A percentile compares a stretch with the other conserved stretches of the same genome.
phyloP scores from a whole-genome alignment of 1,139 yeast species.

The Lodderomyces theae region DNA sequence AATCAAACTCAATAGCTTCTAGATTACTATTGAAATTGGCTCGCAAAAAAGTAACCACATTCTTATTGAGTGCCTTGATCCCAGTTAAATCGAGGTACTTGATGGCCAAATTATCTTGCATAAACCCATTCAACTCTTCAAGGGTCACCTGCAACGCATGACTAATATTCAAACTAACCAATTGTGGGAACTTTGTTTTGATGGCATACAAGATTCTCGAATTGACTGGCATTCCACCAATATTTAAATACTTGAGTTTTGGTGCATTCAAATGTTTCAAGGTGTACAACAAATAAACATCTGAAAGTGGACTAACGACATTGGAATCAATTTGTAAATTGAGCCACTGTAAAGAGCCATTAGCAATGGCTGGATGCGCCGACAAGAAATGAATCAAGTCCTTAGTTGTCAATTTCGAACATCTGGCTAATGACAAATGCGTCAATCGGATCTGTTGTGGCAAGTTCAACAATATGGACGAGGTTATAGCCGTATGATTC shows the following conservation, averaged over 20 bases:
- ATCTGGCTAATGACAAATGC: constrained; percentile 75
- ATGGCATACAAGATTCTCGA: constrained; percentile 53
- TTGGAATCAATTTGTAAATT: constrained; percentile 72
- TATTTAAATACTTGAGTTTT: constrained; percentile 54
- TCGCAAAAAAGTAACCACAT: constrained; percentile 25
- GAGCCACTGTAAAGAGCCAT: constrained; percentile 65
- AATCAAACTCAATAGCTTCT: constrained; percentile 41
- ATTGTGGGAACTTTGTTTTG: constrained; percentile 48
- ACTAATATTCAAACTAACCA: constrained; percentile 64
- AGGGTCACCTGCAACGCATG: constrained; percentile 50
- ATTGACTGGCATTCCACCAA: constrained; percentile 74
- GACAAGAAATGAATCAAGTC: constrained; percentile 71
- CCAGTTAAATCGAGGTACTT: constrained; percentile 41
- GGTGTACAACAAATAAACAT: constrained; percentile 56
- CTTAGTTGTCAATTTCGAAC: constrained; percentile 72
- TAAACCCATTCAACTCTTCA: constrained; percentile 47
- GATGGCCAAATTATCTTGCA: constrained; percentile 29
- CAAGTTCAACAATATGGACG: constrained; percentile 48
- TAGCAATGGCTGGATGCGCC: constrained; percentile 66
- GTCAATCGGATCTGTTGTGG: constrained; percentile 60
- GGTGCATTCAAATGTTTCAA: constrained; percentile 54
- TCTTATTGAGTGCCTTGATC: constrained; percentile 27
- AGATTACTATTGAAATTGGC: constrained; percentile 27
- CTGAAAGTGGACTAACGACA: constrained; percentile 60
- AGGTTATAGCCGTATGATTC: constrained; percentile 75